A percentile compares a stretch with the other conserved stretches of the same genome.
Conservation (phyloP, 2,329 filamentous ascomycete species). For the Xylaria sp. region DNA sequence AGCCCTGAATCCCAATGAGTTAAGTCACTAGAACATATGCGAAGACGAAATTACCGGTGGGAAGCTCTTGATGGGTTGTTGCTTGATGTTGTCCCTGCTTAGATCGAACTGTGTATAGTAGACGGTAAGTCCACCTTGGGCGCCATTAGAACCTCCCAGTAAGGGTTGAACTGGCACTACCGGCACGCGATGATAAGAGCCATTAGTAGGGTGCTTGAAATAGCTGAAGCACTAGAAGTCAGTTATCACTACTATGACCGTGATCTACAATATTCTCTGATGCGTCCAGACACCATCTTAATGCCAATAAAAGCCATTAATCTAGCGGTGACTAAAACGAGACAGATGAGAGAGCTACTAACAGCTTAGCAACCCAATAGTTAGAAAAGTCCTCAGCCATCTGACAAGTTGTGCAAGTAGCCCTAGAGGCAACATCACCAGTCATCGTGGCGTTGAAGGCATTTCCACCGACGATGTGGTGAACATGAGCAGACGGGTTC, state of each 20-base stretch:
- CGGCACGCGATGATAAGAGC: constrained; percentile 43
- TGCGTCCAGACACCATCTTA: background rate
- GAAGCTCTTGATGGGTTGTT: constrained; percentile 54
- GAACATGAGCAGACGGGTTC: constrained; percentile 33
- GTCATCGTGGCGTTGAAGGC: constrained; percentile 36
- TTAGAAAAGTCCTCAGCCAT: constrained; percentile 44
- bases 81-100: constrained; percentile 36
- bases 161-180: constrained; percentile 37
- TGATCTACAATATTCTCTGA: no score
- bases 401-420: constrained; percentile 43
- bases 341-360: background rate
- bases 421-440: constrained; percentile 29
- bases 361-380: constrained; percentile 38
- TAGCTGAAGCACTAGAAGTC: background rate
- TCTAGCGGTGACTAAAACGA: background rate
- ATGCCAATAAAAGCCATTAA: background rate
- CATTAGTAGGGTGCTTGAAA: constrained; percentile 44
- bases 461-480: constrained; percentile 38
- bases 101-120: constrained; percentile 45
- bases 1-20: constrained; percentile 45
- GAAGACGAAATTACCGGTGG: constrained; percentile 46
- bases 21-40: background rate
- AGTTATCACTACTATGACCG: background rate
- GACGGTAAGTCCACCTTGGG: constrained; percentile 44
- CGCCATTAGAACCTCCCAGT: constrained; percentile 40